Percentiles rank a stretch among this genome's conserved stretches.
Conservation (phyloP, 2,329 filamentous ascomycete species). For the Aureobasidium sp. region DNA sequence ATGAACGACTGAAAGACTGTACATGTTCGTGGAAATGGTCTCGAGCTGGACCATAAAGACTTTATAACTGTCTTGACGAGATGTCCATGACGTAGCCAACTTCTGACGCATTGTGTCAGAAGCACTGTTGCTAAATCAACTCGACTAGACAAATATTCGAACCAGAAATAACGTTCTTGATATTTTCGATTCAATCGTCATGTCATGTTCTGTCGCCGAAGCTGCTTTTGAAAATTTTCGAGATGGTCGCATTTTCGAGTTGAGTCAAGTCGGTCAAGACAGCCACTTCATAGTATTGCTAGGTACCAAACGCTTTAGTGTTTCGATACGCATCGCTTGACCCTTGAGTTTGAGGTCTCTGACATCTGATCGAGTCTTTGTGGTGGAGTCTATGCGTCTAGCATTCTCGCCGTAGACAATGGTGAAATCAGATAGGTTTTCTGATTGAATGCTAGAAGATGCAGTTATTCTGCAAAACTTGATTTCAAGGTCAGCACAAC, state of each 20-base stretch:
- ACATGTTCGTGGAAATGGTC: not conserved
- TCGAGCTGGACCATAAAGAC: not conserved
- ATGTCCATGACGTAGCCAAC: conserved; percentile 1
- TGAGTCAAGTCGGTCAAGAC: not conserved
- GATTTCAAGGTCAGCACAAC: not conserved
- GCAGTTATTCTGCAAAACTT: conserved; percentile 36
- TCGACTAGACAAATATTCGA: not conserved
- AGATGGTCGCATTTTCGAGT: not conserved
- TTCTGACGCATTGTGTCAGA: not conserved
- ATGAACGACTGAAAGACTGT: not conserved
- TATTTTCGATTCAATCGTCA: not conserved
- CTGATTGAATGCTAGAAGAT: conserved; percentile 27
- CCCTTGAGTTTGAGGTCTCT: conserved; percentile 23
- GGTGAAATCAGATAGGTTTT: conserved; percentile 36
- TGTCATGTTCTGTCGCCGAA: not conserved
- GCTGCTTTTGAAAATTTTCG: not conserved
- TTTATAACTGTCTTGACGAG: not conserved
- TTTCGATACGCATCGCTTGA: conserved; percentile 25
- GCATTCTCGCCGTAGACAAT: conserved; percentile 34
- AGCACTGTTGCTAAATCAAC: not conserved
- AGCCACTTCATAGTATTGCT: conserved; percentile 28
- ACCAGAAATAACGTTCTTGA: not conserved
- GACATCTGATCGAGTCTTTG: conserved; percentile 21
- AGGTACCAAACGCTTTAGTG: conserved; percentile 25
- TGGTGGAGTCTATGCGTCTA: conserved; percentile 31